These are phyloP conservation scores for Tephrocybe sp. DNA, from an alignment of 768 basidiomycete genomes.

Conservation along the genomic window DNA sequence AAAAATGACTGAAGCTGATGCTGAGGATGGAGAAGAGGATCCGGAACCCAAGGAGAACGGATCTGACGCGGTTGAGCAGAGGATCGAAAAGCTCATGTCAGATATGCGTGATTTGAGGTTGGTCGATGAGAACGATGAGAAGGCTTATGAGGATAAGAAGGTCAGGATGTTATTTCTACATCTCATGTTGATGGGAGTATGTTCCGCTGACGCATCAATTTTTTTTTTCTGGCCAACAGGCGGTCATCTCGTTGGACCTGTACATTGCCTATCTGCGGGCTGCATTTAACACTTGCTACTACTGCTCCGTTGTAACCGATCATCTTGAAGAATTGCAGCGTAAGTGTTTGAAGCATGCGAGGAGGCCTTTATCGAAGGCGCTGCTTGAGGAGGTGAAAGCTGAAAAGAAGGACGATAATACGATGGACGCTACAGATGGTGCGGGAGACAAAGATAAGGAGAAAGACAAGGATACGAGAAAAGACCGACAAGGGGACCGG, in stretches of 20 bases:
- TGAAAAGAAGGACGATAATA: slow-evolving; percentile 43
- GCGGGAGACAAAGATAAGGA: slow-evolving; percentile 38
- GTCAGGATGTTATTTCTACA: slow-evolving; percentile 35
- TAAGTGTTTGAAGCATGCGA: slow-evolving; percentile 90
- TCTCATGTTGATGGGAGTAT: neutral
- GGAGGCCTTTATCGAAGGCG: slow-evolving; percentile 70
- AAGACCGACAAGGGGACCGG: slow-evolving; percentile 29
- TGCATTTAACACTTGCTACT: slow-evolving; percentile 95
- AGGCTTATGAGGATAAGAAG: slow-evolving; percentile 69
- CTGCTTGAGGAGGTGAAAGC: slow-evolving; percentile 61
- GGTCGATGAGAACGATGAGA: slow-evolving; percentile 62
- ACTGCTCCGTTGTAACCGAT: slow-evolving; percentile 91
- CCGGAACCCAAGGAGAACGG: slow-evolving; percentile 62
- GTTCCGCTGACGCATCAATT: slow-evolving; percentile 14
- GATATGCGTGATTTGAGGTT: slow-evolving; percentile 67
- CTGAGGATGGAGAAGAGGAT: slow-evolving; percentile 48
- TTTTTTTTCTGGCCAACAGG: slow-evolving; percentile 46
- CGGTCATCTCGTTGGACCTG: slow-evolving; percentile 83
- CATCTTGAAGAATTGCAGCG: slow-evolving; percentile 94
- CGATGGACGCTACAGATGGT: slow-evolving; percentile 29
- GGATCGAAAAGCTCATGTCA: slow-evolving; percentile 74
- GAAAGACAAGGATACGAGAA: slow-evolving; percentile 31
- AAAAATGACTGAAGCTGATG: slow-evolving; percentile 29
- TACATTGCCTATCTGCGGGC: slow-evolving; percentile 91
- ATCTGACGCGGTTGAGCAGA: slow-evolving; percentile 79